A percentile compares a stretch with the other conserved stretches of the same genome.
Conservation (phyloP, 73 alveolate species). For the Paramecium primaurelia region DNA sequence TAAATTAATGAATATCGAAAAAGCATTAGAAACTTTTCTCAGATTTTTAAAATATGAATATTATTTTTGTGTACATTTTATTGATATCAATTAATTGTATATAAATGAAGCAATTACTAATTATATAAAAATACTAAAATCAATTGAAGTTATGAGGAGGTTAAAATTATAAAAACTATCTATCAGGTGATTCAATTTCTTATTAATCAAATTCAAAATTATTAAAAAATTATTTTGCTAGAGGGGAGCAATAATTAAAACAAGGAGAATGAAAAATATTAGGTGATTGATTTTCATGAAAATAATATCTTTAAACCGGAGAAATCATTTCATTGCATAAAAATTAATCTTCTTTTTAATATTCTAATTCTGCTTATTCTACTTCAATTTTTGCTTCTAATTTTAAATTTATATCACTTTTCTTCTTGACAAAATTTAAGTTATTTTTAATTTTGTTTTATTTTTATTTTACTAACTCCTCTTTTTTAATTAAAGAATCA, state of each 20-base stretch:
- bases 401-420: not conserved
- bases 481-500: not conserved
- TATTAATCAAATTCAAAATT: not conserved
- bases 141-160: not conserved
- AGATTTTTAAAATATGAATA: conserved; percentile 22
- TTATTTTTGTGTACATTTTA: not conserved
- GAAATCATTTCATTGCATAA: not conserved
- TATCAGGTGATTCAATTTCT: not conserved
- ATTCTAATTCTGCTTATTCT: not conserved
- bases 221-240: not conserved
- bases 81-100: not conserved
- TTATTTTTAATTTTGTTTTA: not conserved
- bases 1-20: not conserved
- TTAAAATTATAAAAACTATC: not conserved
- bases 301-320: not conserved
- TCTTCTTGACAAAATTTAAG: not conserved
- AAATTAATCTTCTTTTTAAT: not conserved
- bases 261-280: not conserved
- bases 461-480: not conserved
- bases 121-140: not conserved
- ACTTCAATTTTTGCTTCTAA: not conserved
- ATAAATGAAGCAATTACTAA: not conserved
- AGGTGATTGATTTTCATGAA: not conserved
- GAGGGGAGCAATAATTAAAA: not conserved
- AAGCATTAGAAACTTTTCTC: not conserved